phyloP scores from a whole-genome alignment of 2,329 filamentous ascomycete genomes.

The Orbilia ellipsospora region DNA sequence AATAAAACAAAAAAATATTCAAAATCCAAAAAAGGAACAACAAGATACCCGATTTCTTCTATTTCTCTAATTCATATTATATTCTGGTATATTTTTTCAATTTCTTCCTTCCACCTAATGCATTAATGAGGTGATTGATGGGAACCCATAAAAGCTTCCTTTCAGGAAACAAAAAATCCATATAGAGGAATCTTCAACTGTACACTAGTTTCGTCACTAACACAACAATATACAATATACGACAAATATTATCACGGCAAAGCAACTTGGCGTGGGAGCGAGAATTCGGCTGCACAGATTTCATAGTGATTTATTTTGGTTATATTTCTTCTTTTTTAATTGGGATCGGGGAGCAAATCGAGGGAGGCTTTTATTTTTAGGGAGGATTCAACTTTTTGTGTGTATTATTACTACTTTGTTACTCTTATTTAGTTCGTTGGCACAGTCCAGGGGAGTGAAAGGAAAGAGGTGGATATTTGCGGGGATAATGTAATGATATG shows the following conservation, averaged over 20 bases:
- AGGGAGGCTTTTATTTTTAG: neutral
- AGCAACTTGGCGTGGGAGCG: neutral
- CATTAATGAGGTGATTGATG: conserved; percentile 1
- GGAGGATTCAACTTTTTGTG: too few relatives aligned
- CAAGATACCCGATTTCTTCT: conserved; percentile 42
- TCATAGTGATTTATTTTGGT: neutral
- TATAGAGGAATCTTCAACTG: conserved; percentile 8
- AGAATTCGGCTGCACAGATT: neutral
- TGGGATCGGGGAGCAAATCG: conserved; percentile 3
- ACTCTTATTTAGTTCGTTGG: too few relatives aligned
- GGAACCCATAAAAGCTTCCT: too few relatives aligned
- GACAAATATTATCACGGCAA: neutral
- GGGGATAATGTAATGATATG: too few relatives aligned
- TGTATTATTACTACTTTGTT: too few relatives aligned
- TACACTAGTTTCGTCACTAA: conserved; percentile 32
- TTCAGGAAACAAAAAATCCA: neutral
- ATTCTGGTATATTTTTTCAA: conserved; percentile 8
- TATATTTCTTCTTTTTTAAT: neutral
- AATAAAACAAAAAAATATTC: conserved; percentile 19
- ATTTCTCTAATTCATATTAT: conserved; percentile 13
- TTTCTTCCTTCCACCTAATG: conserved; percentile 1
- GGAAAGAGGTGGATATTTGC: too few relatives aligned
- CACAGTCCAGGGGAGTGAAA: too few relatives aligned
- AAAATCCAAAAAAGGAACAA: conserved; percentile 29
- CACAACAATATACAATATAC: neutral